phyloP scores from a whole-genome alignment of 495 filamentous ascomycete species.

The Aspergillus wentii region DNA sequence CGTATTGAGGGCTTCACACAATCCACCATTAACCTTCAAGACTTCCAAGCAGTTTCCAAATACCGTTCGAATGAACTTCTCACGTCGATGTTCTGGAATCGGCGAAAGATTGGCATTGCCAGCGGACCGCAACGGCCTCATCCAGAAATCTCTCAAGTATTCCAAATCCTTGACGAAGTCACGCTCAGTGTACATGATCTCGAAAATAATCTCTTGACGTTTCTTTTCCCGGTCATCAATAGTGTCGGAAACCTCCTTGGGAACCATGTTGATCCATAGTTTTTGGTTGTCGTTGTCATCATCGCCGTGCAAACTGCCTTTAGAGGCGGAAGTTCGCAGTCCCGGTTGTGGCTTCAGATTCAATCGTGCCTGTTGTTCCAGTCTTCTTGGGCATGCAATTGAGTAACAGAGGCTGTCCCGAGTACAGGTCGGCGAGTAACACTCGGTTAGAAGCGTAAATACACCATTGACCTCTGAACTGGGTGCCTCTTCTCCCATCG shows the following conservation, averaged over 20 bases:
- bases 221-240: conserved; percentile 91
- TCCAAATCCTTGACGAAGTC: conserved; percentile 99
- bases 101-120: conserved; percentile 66
- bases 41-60: conserved; percentile 97
- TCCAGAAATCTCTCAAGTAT: conserved; percentile 98
- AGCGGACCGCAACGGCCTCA: conserved; percentile 74
- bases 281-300: conserved; percentile 92
- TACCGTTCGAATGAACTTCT: conserved; percentile 87
- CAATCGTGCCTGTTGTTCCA: conserved; percentile 91
- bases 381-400: conserved; percentile 88
- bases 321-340: conserved; percentile 74
- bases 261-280: conserved; percentile 98
- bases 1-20: conserved; percentile 82
- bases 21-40: conserved; percentile 77
- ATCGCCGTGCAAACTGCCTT: conserved; percentile 75
- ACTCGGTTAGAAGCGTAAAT: conserved; percentile 93
- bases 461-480: conserved; percentile 89
- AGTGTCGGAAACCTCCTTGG: conserved; percentile 87
- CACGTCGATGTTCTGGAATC: conserved; percentile 81
- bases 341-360: conserved; percentile 90
- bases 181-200: conserved; percentile 97
- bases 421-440: conserved; percentile 97
- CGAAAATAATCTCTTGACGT: conserved; percentile 95
- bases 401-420: conserved; percentile 94
- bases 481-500: conserved; percentile 75